Base-by-base conservation (phyloP, 169 alveolate genomes). In the Eimeria maxima region DNA sequence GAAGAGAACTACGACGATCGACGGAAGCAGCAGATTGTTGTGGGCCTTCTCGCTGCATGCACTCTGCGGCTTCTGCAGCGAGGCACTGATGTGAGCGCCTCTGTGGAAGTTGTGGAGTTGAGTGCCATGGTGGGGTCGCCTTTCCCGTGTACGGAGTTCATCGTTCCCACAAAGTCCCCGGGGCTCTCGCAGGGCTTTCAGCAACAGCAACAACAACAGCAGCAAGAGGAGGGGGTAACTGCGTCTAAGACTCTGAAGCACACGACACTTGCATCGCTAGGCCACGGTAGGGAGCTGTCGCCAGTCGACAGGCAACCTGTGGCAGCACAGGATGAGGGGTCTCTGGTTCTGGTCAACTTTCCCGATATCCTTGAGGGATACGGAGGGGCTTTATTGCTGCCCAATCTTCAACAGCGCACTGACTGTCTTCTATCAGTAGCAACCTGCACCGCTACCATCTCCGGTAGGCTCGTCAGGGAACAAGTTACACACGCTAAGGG, bases 341-440 rank as follows among this genome's bases (percentile, higher is more conserved):
- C 80, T 13, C 44, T 67, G 24, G 81, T 67, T 0, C 91, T 92
- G 38, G 47, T 63, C 42, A 71, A 76, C 27, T 84, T 92, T 44
- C 95, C 95, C 1, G 86, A 67, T 42, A 73, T 92, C 50, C 91
- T 92, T 24, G 95, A 92, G 84, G 91, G 95, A 6, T 92, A 74
- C 57, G 87, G 95, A 20, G 95, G 95, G 65, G 91, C 95, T 33
- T 50, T 92, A 42, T 55, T 92, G 55, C 84, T 92, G 7, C 95
- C 95, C 38, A 78, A 60, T 27, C 69, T 65, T n/a, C 95, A 92
- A 38, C 83, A 53, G 55, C 95, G 95, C 55, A 92, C 84, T 2
- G 95, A 92, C 53, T 84, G 74, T 42, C 95, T 92, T 53, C 38
- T 92, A 14, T 92, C 95, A 14, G 81, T 92, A 18, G 67, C 95